Base-by-base conservation (phyloP, 2,329 filamentous ascomycete species). In the Pseudogymnoascus sp. region DNA sequence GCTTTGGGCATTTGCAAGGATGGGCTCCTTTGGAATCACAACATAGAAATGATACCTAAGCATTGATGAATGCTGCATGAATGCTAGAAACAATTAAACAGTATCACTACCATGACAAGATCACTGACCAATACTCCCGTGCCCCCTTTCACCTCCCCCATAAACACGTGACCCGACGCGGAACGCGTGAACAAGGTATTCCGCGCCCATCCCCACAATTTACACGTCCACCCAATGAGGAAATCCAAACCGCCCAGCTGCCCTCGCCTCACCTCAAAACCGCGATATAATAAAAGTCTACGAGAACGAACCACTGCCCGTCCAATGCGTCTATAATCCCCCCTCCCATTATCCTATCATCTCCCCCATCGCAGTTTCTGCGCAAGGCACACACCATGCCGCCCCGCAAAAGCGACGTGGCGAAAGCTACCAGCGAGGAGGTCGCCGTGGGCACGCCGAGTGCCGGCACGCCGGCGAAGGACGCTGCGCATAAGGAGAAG, bases 321-420 rank as follows among this genome's bases (percentile, higher is more conserved):
- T 56, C 50, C 50, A 56, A 56, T 56, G 50, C 50, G 50, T 56
- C 50, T 56, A 56, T 56, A 56, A 56, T 18, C 18, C 50, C 50
- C 44, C 42, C 42, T 25, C 23, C 50, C 25, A 56, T 56, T 33
- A 33, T 33, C 50, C 50, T 28, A 56, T n/a, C 50, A 56, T 18
- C 10, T 56, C 14, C 14, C 25, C n/a, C 47, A 28, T 56, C 47
- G 47, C 47, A 56, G 28, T 33, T 6, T 12, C 50, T 56, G 50
- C 50, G 50, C 50, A 11, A 56, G 50, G 50, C 50, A 56, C 25
- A 10, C 31, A 33, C 31, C 62, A 85, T 85, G 83, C 80, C 83
- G 59, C 77, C 82, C 25, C 78, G 80, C 62, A 86, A 86, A 72
- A 81, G 78, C 66, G 82, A 83, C 67, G 76, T 76, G 47, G 78